A percentile compares a stretch with the other conserved stretches of the same genome.
phyloP scores from a whole-genome alignment of 1,284 basidiomycete genomes.

The Ustilago tritici region DNA sequence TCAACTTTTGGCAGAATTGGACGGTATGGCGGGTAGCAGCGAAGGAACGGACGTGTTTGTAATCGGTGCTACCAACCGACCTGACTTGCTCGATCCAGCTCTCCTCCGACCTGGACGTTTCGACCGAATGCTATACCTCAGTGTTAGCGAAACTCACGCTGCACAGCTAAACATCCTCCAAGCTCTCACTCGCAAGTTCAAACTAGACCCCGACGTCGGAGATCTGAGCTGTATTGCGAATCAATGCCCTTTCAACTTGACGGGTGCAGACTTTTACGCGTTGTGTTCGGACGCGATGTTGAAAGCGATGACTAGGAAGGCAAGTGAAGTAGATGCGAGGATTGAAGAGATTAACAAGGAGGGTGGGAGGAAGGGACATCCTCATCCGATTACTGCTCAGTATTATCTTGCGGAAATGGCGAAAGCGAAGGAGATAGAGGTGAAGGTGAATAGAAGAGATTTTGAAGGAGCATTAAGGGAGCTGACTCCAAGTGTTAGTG shows the following conservation, averaged over 20 bases:
- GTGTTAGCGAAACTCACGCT: slow-evolving; percentile 87
- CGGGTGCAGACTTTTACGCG: slow-evolving; percentile 94
- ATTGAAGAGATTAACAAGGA: slow-evolving; percentile 59
- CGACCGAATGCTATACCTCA: slow-evolving; percentile 96
- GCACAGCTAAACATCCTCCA: slow-evolving; percentile 88
- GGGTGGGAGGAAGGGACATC: slow-evolving; percentile 71
- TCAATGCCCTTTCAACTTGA: slow-evolving; percentile 83
- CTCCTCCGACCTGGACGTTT: slow-evolving; percentile 76
- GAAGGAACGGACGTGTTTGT: slow-evolving; percentile 71
- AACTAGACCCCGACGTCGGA: slow-evolving; percentile 77
- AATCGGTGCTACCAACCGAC: slow-evolving; percentile 72
- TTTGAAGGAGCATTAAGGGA: slow-evolving; percentile 82
- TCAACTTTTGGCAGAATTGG: slow-evolving; percentile 71
- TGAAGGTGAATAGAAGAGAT: slow-evolving; percentile 80
- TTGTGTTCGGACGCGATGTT: slow-evolving; percentile 96
- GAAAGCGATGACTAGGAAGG: slow-evolving; percentile 91
- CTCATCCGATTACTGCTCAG: slow-evolving; percentile 84
- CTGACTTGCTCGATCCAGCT: slow-evolving; percentile 71
- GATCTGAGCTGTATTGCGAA: slow-evolving; percentile 79
- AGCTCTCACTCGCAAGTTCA: slow-evolving; percentile 93
- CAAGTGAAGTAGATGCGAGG: slow-evolving; percentile 76
- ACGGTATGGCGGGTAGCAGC: slow-evolving; percentile 70
- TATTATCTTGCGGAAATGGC: slow-evolving; percentile 93
- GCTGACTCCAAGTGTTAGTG: slow-evolving; percentile 87
- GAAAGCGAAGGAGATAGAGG: slow-evolving; percentile 78